phyloP scores from a whole-genome alignment of 1,139 yeast species.

The Taphrina pruni region DNA sequence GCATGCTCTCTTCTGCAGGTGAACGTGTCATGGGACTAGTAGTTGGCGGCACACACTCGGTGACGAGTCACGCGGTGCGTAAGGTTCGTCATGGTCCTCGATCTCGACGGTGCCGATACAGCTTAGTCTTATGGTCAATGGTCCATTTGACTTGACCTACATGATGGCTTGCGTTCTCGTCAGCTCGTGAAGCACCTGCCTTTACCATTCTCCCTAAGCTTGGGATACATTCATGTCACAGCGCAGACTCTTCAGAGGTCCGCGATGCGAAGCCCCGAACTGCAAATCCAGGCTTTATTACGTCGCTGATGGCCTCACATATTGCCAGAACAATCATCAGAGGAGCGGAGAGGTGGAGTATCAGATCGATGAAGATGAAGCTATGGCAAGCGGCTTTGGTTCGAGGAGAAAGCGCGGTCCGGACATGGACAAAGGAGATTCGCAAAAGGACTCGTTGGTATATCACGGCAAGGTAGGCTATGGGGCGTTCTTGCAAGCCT shows the following conservation, averaged over 20 bases:
- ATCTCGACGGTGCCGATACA: no score
- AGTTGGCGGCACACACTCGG: no score
- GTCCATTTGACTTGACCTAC: no score
- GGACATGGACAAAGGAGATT: not conserved
- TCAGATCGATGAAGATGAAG: conserved; percentile 37
- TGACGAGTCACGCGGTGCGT: no score
- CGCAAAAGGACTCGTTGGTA: not conserved
- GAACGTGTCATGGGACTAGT: no score
- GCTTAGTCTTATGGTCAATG: no score
- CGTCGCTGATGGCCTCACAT: conserved; percentile 71
- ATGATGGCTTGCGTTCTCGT: no score
- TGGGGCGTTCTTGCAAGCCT: conserved; percentile 31
- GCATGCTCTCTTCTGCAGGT: no score
- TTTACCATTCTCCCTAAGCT: no score
- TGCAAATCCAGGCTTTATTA: conserved; percentile 81
- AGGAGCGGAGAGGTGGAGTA: conserved; percentile 40
- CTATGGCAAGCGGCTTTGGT: conserved; percentile 32
- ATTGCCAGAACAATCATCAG: conserved; percentile 88
- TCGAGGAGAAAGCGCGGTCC: conserved; percentile 20
- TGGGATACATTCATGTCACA: conserved; percentile 10
- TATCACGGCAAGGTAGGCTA: conserved; percentile 29
- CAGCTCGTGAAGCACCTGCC: no score
- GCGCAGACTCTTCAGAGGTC: conserved; percentile 59
- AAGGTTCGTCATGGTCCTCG: no score
- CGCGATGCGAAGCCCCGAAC: conserved; percentile 85